These are phyloP conservation scores for Tulasnella sp. DNA, from an alignment of 768 basidiomycete species.

Conservation along the genomic window DNA sequence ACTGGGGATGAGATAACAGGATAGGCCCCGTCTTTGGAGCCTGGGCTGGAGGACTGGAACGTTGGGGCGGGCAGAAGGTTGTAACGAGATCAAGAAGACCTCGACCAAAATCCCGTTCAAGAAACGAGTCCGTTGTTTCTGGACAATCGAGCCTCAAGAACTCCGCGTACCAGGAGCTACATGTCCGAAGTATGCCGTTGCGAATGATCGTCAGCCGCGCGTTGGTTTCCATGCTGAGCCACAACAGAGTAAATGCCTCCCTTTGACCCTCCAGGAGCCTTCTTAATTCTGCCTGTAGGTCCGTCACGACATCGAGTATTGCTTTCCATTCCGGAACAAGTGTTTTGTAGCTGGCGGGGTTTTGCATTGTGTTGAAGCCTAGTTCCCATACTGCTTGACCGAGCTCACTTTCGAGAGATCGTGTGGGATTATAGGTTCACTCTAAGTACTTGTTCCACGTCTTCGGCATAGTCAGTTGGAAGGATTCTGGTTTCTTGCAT, in stretches of 20 bases:
- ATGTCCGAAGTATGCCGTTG: neutral
- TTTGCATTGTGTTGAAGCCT: no score
- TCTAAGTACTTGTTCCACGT: neutral
- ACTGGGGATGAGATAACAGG: neutral
- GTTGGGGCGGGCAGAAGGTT: no score
- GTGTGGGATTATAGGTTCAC: neutral
- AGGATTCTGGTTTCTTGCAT: neutral
- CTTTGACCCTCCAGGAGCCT: neutral
- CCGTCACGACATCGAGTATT: neutral
- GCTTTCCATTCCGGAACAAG: neutral
- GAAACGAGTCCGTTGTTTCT: neutral
- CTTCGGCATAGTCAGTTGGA: neutral
- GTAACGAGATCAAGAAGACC: neutral
- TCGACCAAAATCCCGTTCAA: neutral
- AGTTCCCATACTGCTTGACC: no score
- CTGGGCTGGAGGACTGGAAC: no score
- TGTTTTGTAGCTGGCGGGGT: neutral
- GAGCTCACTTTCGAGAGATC: no score
- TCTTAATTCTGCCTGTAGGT: neutral
- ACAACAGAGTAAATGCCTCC: neutral
- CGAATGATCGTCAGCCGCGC: neutral
- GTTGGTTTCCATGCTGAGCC: neutral
- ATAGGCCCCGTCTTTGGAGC: neutral
- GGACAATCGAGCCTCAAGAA: neutral
- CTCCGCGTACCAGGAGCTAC: neutral